Evolutionary conservation across 2,329 filamentous ascomycete species (phyloP).

Genomic region (Pezicula neosporulosa): DNA sequence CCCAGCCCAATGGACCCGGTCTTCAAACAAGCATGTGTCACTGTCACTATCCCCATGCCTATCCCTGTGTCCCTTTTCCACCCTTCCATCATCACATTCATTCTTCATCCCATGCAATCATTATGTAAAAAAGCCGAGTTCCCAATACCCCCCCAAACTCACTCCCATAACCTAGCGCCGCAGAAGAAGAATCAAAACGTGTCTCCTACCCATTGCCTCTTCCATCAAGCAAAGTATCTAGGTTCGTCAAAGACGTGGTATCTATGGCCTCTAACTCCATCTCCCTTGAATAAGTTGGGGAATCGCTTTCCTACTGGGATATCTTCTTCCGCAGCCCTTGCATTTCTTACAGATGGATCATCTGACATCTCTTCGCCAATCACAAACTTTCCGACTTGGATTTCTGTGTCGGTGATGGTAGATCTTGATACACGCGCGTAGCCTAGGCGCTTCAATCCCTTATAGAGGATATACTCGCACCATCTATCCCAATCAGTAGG

Average conservation of each 20-base stretch:
- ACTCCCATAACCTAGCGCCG: too few relatives aligned
- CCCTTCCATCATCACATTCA: background rate
- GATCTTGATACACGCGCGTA: constrained; percentile 87
- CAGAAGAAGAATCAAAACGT: too few relatives aligned
- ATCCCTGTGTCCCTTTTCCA: background rate
- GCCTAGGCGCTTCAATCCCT: constrained; percentile 77
- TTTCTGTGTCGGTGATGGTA: constrained; percentile 94
- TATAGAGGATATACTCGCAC: constrained; percentile 99
- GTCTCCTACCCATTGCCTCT: too few relatives aligned
- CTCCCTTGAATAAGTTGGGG: constrained; percentile 76
- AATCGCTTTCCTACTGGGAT: constrained; percentile 79
- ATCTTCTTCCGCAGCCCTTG: constrained; percentile 63
- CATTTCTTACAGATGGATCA: constrained; percentile 52
- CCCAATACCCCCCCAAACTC: background rate
- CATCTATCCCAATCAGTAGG: constrained; percentile 91
- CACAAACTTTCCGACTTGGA: constrained; percentile 94
- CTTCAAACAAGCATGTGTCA: too few relatives aligned
- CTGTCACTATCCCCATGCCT: too few relatives aligned
- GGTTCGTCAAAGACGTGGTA: constrained; percentile 97
- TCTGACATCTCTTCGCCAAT: constrained; percentile 70
- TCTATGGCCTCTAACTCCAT: constrained; percentile 82
- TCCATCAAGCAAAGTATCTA: constrained; percentile 53
- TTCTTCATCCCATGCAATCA: background rate
- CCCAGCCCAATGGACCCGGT: too few relatives aligned
- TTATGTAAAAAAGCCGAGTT: background rate